A percentile compares a stretch with the other conserved stretches of the same genome.
Evolutionary conservation across 352 stramenopile genomes (phyloP).

Genomic region (Phytophthora rubi): DNA sequence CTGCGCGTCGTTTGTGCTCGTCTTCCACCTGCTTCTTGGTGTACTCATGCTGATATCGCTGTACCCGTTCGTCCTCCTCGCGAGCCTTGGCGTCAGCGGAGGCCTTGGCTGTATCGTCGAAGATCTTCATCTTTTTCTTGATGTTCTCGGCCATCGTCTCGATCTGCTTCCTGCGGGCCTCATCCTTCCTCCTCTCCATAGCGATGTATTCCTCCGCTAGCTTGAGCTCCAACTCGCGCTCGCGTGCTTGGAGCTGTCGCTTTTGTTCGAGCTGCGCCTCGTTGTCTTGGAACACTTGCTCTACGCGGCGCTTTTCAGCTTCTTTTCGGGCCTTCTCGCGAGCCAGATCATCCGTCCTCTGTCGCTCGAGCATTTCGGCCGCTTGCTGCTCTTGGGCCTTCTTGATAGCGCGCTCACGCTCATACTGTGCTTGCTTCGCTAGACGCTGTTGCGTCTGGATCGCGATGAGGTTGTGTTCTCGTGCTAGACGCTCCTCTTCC

Average conservation of each 20-base stretch:
- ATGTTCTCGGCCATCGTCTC: conserved; percentile 78
- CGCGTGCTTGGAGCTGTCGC: conserved; percentile 50
- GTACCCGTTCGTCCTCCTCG: conserved; percentile 73
- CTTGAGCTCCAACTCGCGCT: conserved; percentile 70
- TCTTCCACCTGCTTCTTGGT: conserved; percentile 57
- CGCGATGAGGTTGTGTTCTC: conserved; percentile 65
- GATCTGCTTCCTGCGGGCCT: conserved; percentile 61
- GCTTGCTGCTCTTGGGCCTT: conserved; percentile 57
- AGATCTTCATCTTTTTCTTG: conserved; percentile 88
- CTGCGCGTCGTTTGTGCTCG: conserved; percentile 56
- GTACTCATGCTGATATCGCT: conserved; percentile 74
- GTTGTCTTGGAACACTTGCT: conserved; percentile 69
- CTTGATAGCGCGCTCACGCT: conserved; percentile 56
- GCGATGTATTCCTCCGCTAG: conserved; percentile 73
- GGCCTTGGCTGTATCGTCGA: conserved; percentile 78
- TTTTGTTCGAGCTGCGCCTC: conserved; percentile 69
- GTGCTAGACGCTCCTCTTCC: conserved; percentile 55
- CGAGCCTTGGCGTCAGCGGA: conserved; percentile 62
- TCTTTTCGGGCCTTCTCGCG: conserved; percentile 59
- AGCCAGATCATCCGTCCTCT: conserved; percentile 60
- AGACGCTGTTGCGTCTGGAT: conserved; percentile 76
- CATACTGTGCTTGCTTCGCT: conserved; percentile 60
- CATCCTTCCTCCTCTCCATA: conserved; percentile 80
- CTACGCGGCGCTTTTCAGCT: conserved; percentile 66
- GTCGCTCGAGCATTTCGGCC: conserved; percentile 51